Percentiles rank a stretch among this genome's conserved stretches.
Conservation (phyloP, 2,329 filamentous ascomycete genomes). For the Monilinia fructigena region DNA sequence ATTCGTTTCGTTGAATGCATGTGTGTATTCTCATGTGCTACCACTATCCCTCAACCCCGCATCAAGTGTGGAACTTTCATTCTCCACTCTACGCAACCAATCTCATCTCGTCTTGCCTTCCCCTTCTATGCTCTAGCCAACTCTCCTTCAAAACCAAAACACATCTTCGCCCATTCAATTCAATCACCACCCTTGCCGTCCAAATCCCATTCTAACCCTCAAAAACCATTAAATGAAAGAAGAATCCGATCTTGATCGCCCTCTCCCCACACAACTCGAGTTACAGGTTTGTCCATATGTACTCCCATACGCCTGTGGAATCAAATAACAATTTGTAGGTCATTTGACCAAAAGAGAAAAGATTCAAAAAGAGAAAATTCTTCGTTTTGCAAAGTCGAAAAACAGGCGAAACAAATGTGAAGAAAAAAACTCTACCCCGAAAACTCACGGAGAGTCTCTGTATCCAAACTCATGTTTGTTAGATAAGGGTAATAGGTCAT, state of each 20-base stretch:
- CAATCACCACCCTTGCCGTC: no score
- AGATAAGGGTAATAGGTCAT: neutral
- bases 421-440: neutral
- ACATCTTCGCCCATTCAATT: neutral
- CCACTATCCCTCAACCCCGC: neutral
- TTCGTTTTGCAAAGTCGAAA: neutral
- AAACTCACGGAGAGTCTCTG: neutral
- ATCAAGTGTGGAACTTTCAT: neutral
- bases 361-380: conserved; percentile 9
- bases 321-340: conserved; percentile 16
- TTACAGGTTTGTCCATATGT: conserved; percentile 6
- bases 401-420: neutral
- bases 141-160: neutral
- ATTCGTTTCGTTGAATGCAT: conserved; percentile 5
- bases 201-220: neutral
- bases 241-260: neutral
- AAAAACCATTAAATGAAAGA: conserved; percentile 5
- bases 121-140: conserved; percentile 2
- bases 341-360: neutral
- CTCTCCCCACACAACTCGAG: neutral
- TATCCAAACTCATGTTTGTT: conserved; percentile 9
- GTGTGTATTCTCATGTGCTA: conserved; percentile 5
- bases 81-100: neutral
- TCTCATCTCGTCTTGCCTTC: neutral
- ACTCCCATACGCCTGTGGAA: conserved; percentile 18